Percentiles rank a stretch among this genome's conserved stretches.
phyloP scores from a whole-genome alignment of 2,329 filamentous ascomycete species.

The Phialophora tarda region DNA sequence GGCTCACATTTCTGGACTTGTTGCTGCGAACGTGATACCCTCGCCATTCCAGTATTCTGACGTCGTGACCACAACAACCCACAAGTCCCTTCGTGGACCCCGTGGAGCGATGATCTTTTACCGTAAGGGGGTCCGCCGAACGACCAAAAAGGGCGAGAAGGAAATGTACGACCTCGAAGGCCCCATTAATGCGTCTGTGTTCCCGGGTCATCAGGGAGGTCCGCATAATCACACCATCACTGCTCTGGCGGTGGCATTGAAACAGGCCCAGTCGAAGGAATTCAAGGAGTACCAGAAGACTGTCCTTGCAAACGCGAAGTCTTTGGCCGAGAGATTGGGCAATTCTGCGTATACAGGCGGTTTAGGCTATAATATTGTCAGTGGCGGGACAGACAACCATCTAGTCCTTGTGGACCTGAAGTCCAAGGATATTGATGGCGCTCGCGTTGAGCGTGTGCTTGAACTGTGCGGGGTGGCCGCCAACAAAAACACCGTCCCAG shows the following conservation, averaged over 20 bases:
- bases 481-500: constrained; percentile 99
- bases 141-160: constrained; percentile 86
- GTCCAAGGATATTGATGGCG: constrained; percentile 83
- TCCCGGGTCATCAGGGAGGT: constrained; percentile 96
- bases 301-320: constrained; percentile 88
- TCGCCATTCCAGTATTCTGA: constrained; percentile 89
- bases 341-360: constrained; percentile 73
- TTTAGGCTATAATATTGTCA: constrained; percentile 86
- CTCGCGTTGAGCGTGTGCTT: constrained; percentile 90
- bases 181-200: constrained; percentile 95
- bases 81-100: constrained; percentile 95
- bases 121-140: constrained; percentile 84
- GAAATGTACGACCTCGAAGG: constrained; percentile 87
- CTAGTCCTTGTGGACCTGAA: constrained; percentile 92
- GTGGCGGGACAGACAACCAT: constrained; percentile 96
- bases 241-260: constrained; percentile 88
- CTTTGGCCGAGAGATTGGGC: constrained; percentile 70
- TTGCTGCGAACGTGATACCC: constrained; percentile 89
- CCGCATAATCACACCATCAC: constrained; percentile 99
- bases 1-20: constrained; percentile 93
- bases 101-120: constrained; percentile 98
- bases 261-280: constrained; percentile 86
- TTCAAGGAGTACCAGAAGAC: constrained; percentile 92
- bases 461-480: constrained; percentile 98
- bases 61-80: constrained; percentile 95